phyloP scores from a whole-genome alignment of 768 basidiomycete genomes.

The Lyophyllum decastes region DNA sequence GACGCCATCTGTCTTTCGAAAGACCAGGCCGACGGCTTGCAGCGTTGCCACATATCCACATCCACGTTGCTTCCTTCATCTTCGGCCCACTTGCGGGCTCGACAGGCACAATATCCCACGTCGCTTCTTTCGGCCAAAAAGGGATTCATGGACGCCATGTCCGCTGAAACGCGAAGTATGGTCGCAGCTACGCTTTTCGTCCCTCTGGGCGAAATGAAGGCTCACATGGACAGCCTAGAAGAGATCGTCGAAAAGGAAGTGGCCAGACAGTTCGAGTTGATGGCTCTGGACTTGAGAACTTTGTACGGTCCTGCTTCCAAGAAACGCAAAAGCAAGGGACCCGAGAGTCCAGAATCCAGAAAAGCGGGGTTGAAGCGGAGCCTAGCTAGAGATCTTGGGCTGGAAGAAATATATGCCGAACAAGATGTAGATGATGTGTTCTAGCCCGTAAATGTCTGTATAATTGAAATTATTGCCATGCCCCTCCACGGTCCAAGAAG shows the following conservation, averaged over 20 bases:
- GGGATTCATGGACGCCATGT: slow-evolving; percentile 37
- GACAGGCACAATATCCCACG: slow-evolving; percentile 41
- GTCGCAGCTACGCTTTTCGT: slow-evolving; percentile 33
- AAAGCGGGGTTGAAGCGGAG: slow-evolving; percentile 1
- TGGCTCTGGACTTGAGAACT: slow-evolving; percentile 21
- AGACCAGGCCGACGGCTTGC: slow-evolving; percentile 36
- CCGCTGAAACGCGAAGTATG: slow-evolving; percentile 35
- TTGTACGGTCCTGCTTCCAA: slow-evolving; percentile 13
- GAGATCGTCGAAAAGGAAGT: slow-evolving; percentile 34
- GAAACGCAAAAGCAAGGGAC: not conserved
- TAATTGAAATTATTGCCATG: not conserved
- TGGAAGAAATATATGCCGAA: not conserved
- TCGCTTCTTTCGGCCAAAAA: slow-evolving; percentile 28
- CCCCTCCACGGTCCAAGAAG: not conserved
- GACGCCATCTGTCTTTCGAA: slow-evolving; percentile 44
- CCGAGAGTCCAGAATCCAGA: not conserved
- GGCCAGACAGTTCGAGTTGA: slow-evolving; percentile 28
- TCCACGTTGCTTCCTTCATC: slow-evolving; percentile 22
- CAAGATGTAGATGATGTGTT: slow-evolving; percentile 19
- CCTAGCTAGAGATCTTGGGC: slow-evolving; percentile 3
- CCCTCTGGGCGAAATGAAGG: slow-evolving; percentile 32
- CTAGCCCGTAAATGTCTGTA: not conserved
- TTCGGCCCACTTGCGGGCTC: slow-evolving; percentile 32
- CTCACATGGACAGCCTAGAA: slow-evolving; percentile 41
- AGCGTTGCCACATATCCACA: slow-evolving; percentile 30